Base-by-base conservation (phyloP, 768 basidiomycete genomes). In the Podaxis carcinomalis region DNA sequence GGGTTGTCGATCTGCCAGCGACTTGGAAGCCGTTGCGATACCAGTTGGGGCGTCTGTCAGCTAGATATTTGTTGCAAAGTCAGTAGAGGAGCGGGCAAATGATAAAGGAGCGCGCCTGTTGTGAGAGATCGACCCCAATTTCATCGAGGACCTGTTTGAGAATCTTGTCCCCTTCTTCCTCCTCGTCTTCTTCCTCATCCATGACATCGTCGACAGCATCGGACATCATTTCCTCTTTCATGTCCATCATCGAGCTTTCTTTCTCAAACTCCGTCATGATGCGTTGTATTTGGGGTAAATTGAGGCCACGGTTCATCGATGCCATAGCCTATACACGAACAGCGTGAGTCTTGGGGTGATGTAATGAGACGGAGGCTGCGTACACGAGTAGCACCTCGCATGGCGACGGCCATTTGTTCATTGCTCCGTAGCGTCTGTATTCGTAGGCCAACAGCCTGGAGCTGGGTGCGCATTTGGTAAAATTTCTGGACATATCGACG, bases 211-310 rank as follows among this genome's bases (percentile, higher is more conserved):
- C 97, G 14, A 98, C 91, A 13, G 94, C 90, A 63, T 98, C 97
- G 21, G 92, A 93, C 97, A 98, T 99, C 92, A 98, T 98, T 73
- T 97, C 96, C 75, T 98, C 97, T 73, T 98, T 99, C 97, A 99
- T 98, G 75, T 99, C 97, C 97, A 99, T 99, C 76, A 89, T 93
- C 4, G 93, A 87, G 67, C 90, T 96, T 76, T 99, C 97, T 69
- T 87, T 90, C 78, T 99, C 97, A 68, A 99, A 99, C 50, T 99
- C 96, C 67, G 88, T 93, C 92, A 99, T 95, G 70, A 98, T 98
- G 56, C 87, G 85, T 72, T 95, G 92, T 62, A 99, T 98, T 63
- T 86, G 85, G 14, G 97, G 97, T 14, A 98, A 83, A 74, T 99
- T 98, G 64, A 98, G 83, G 44, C 93, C 93, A 51, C 92, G 85